Percentiles rank a stretch among this genome's conserved stretches.
These are phyloP conservation scores for Acacia concinna DNA, from an alignment of 331 rosid species.

Conservation along the genomic window DNA sequence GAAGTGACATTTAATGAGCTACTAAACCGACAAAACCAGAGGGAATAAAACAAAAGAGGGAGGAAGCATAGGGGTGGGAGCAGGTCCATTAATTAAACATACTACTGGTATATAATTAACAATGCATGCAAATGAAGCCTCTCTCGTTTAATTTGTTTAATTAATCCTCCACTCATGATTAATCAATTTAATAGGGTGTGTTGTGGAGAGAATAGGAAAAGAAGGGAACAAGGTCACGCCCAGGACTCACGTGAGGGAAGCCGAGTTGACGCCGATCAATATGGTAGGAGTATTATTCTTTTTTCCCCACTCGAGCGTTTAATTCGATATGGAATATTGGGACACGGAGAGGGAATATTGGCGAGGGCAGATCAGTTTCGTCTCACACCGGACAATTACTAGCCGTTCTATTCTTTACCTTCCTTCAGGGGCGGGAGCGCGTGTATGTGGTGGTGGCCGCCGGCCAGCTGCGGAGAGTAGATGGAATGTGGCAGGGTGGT, in stretches of 20 bases:
- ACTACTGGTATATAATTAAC: too few relatives aligned
- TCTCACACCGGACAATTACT: constrained; percentile 33
- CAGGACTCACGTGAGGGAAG: constrained; percentile 55
- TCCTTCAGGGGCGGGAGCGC: background rate
- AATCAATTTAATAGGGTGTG: background rate
- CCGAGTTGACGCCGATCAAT: constrained; percentile 61
- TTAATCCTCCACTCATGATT: background rate
- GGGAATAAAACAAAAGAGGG: background rate
- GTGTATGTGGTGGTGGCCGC: background rate
- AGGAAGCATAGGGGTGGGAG: constrained; percentile 8
- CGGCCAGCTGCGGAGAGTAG: background rate
- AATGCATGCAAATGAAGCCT: background rate
- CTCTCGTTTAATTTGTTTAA: background rate
- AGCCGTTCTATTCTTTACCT: constrained; percentile 27
- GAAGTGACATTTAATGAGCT: constrained; percentile 28
- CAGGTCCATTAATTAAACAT: background rate
- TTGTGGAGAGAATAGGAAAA: constrained; percentile 18
- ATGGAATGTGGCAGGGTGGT: constrained; percentile 43
- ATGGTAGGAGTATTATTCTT: constrained; percentile 33
- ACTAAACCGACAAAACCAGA: background rate
- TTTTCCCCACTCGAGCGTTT: background rate
- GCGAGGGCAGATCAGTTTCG: constrained; percentile 24
- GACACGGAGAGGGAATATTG: constrained; percentile 74
- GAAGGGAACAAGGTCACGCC: constrained; percentile 46
- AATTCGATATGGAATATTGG: constrained; percentile 40